Evolutionary conservation across 1,139 yeast species (phyloP), one percentile per base, ranked within the genome.

Genomic region (Lodderomyces parapsilosis): DNA sequence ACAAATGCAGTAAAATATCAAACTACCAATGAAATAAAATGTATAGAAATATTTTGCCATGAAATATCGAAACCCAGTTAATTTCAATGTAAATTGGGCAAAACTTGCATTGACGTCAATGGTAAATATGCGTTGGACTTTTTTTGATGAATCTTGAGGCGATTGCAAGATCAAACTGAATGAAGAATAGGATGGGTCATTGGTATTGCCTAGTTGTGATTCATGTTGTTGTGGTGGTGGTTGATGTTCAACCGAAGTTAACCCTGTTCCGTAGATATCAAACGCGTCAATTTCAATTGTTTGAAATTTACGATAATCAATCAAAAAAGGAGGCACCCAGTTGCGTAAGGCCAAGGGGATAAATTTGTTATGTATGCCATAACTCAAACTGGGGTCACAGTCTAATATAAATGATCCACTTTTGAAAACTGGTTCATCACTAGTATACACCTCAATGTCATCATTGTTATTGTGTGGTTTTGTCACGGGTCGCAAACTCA

Each of bases 61-160:
- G 47, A 80, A 75, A 57, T 74, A 81, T 30, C 87, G 63, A 39
- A 84, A 58, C 0, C 91, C 91, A 15, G 60, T 63, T 76, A 83
- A 80, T 40, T 73, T 63, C 9, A 65, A 56, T 17, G 49, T 53
- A 35, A 62, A 52, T 27, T 53, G 53, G 24, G 60, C 42, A 38
- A 38, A 47, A 2, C 56, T 52, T 4, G 31, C 14, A 32, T 43
- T 44, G 41, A 46, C 45, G 28, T 44, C 54, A 24, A 49, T 43
- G 8, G 50, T 31, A 22, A 42, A 48, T 4, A 44, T 28, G 8
- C 36, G 31, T 7, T 7, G 33, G 5, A 15, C 9, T 6, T 5
- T 5, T 4, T 10, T 4, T 30, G 11, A 13, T 28, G 31, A 13
- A 13, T 30, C 33, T 15, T 15, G 11, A 4, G 19, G 33, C 6